phyloP scores from a whole-genome alignment of 441 rosid genomes.

The Populus hybrid region DNA sequence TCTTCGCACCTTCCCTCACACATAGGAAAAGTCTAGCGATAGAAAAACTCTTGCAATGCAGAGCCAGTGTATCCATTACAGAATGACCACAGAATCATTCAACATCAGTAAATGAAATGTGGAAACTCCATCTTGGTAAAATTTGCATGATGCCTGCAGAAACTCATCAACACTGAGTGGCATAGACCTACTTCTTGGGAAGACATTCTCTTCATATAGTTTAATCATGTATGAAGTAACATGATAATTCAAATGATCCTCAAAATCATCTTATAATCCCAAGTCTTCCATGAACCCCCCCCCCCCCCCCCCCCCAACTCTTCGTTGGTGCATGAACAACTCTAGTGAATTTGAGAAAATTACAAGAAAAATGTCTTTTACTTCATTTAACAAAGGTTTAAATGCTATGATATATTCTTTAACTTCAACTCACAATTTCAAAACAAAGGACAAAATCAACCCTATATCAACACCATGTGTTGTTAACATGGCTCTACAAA shows the following conservation, averaged over 20 bases:
- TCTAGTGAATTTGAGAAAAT: background rate
- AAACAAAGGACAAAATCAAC: background rate
- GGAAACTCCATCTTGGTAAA: background rate
- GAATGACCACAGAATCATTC: background rate
- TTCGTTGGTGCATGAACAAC: background rate
- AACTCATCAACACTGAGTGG: too few species aligned
- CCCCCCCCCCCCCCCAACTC: background rate
- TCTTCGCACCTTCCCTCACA: background rate
- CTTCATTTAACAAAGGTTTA: background rate
- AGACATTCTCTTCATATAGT: background rate
- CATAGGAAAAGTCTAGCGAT: background rate
- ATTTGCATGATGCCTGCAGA: background rate
- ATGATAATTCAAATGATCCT: background rate
- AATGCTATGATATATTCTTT: background rate
- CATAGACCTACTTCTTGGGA: background rate
- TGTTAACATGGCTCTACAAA: background rate
- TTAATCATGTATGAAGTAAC: background rate
- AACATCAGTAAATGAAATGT: background rate
- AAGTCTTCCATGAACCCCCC: background rate
- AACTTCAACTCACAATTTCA: background rate
- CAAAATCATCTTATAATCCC: background rate
- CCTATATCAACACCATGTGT: background rate
- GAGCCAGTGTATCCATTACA: background rate
- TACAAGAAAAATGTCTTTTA: background rate
- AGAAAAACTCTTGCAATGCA: background rate